Conservation (phyloP, 768 basidiomycete species). For the Kwoniella pini region DNA sequence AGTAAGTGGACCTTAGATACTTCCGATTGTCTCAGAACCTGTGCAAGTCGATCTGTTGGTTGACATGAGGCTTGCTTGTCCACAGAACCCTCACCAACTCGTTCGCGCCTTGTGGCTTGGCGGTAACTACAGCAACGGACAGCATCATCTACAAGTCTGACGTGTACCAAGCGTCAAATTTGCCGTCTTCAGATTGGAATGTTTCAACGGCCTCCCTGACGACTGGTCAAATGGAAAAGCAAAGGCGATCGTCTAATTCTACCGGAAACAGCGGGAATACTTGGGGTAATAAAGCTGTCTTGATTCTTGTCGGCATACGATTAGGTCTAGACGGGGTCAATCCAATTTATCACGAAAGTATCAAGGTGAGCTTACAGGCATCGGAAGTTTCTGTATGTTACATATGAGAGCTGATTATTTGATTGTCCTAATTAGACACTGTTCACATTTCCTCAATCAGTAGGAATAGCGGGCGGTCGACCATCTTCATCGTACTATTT, state of each 20-base stretch:
- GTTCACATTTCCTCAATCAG: constrained; percentile 91
- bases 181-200: constrained; percentile 33
- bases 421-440: constrained; percentile 61
- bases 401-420: not conserved
- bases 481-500: constrained; percentile 99
- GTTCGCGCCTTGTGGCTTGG: constrained; percentile 77
- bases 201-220: not conserved
- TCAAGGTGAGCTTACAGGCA: constrained; percentile 61
- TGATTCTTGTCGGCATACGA: constrained; percentile 81
- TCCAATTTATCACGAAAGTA: constrained; percentile 86
- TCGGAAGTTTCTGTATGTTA: not conserved
- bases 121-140: constrained; percentile 80
- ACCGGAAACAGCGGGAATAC: constrained; percentile 12
- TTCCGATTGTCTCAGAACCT: too few relatives aligned
- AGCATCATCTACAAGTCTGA: constrained; percentile 79
- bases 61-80: too few relatives aligned
- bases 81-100: constrained; percentile 70
- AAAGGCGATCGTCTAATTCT: constrained; percentile 4
- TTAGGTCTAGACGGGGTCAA: constrained; percentile 92
- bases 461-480: constrained; percentile 94
- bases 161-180: constrained; percentile 72
- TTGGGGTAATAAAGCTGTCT: constrained; percentile 83
- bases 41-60: too few relatives aligned
- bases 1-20: constrained; percentile 61
- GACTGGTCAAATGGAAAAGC: not conserved